Conservation (phyloP, 306 rosid genomes). For the Trifolium dubium region DNA sequence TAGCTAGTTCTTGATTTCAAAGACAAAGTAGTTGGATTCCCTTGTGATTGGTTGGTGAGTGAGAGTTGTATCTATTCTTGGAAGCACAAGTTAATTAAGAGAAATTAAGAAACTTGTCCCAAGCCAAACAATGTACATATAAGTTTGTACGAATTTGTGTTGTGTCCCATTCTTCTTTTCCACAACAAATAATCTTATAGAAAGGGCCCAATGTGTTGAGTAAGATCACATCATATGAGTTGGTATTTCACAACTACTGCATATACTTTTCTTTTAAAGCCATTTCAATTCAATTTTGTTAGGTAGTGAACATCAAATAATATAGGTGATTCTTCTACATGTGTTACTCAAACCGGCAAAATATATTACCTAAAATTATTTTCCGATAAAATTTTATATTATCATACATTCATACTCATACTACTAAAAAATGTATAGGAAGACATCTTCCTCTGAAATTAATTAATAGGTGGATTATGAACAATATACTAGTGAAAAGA, state of each 20-base stretch:
- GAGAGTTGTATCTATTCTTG: conserved; percentile 16
- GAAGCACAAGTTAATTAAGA: background rate
- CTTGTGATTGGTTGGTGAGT: conserved; percentile 25
- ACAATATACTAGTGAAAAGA: too few species aligned
- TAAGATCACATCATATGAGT: conserved; percentile 58
- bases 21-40: conserved; percentile 5
- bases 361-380: too few species aligned
- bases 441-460: too few species aligned
- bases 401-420: too few species aligned
- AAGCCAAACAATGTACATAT: background rate
- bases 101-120: background rate
- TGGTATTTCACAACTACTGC: conserved; percentile 45
- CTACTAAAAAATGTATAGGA: too few species aligned
- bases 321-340: too few species aligned
- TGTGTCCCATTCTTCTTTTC: background rate
- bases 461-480: too few species aligned
- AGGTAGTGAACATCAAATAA: conserved; percentile 44
- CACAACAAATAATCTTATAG: conserved; percentile 3
- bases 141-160: background rate
- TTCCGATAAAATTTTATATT: too few species aligned
- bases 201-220: conserved; percentile 30
- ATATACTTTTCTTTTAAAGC: conserved; percentile 54
- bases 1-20: conserved; percentile 29
- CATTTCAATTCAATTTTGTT: conserved; percentile 46
- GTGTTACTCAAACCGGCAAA: too few species aligned